Percentiles rank a stretch among this genome's conserved stretches.
Conservation (phyloP, 441 rosid species). For the Bocquillonia castaneifolia region DNA sequence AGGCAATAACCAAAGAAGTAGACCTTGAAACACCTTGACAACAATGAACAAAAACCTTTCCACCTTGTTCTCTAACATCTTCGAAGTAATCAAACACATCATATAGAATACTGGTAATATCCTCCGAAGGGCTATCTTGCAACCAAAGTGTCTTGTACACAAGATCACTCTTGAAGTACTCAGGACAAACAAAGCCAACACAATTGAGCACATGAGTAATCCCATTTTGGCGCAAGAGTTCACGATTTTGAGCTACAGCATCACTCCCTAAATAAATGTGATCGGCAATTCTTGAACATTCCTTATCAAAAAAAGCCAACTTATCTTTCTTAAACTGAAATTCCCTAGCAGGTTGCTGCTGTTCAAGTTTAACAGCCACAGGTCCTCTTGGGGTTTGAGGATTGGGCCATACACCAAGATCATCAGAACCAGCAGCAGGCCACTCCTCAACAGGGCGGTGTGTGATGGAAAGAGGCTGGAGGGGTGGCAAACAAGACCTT, state of each 20-base stretch:
- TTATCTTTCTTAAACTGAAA: constrained; percentile 63
- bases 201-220: constrained; percentile 75
- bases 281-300: constrained; percentile 66
- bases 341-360: constrained; percentile 37
- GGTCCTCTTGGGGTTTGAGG: constrained; percentile 65
- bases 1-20: constrained; percentile 67
- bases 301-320: constrained; percentile 70
- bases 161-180: constrained; percentile 72
- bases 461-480: constrained; percentile 50
- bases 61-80: constrained; percentile 67
- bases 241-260: constrained; percentile 67
- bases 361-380: constrained; percentile 16
- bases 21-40: constrained; percentile 75
- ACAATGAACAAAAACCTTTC: constrained; percentile 69
- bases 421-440: constrained; percentile 74
- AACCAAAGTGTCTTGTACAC: constrained; percentile 76
- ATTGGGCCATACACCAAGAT: constrained; percentile 76
- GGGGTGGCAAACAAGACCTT: constrained; percentile 60
- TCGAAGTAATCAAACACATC: constrained; percentile 84
- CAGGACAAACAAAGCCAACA: constrained; percentile 73
- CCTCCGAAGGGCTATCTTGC: constrained; percentile 70
- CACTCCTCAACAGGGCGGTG: constrained; percentile 59
- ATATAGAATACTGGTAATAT: constrained; percentile 66
- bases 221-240: constrained; percentile 50
- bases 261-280: constrained; percentile 68